A percentile compares a stretch with the other conserved stretches of the same genome.
phyloP scores from a whole-genome alignment of 2,329 filamentous ascomycete species.

The Colletotrichum higginsianum region DNA sequence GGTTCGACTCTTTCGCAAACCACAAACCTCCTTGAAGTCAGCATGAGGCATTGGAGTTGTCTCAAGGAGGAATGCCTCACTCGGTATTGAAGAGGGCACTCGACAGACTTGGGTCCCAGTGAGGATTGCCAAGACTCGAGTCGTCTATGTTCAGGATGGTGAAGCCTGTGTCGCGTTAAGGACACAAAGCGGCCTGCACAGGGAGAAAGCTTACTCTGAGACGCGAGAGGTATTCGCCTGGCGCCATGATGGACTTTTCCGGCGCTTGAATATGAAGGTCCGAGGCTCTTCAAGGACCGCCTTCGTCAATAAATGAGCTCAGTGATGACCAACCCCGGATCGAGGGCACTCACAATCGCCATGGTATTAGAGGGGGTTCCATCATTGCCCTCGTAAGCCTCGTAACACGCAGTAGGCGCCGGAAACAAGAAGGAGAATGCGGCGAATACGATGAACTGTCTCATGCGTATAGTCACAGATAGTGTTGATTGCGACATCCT shows the following conservation, averaged over 20 bases:
- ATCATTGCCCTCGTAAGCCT: background rate
- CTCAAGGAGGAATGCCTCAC: background rate
- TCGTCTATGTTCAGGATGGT: background rate
- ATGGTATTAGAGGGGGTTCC: background rate
- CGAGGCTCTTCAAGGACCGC: background rate
- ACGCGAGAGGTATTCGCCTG: constrained; percentile 1
- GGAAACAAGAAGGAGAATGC: background rate
- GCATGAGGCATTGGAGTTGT: background rate
- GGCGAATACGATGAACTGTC: background rate
- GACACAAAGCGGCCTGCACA: no score
- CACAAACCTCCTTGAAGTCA: constrained; percentile 2
- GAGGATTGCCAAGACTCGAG: no score
- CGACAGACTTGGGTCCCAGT: background rate
- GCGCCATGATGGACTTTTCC: constrained; percentile 6
- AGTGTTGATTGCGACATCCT: background rate
- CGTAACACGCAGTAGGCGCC: background rate
- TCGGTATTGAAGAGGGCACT: background rate
- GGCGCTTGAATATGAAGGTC: constrained; percentile 3
- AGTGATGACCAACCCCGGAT: no score
- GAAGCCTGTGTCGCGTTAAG: background rate
- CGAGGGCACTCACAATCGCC: background rate
- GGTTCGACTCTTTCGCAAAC: background rate
- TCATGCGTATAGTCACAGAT: no score
- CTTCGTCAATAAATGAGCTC: background rate
- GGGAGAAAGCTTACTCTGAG: background rate